Conservation (phyloP, 2,329 filamentous ascomycete genomes). For the Claviceps spartinae region DNA sequence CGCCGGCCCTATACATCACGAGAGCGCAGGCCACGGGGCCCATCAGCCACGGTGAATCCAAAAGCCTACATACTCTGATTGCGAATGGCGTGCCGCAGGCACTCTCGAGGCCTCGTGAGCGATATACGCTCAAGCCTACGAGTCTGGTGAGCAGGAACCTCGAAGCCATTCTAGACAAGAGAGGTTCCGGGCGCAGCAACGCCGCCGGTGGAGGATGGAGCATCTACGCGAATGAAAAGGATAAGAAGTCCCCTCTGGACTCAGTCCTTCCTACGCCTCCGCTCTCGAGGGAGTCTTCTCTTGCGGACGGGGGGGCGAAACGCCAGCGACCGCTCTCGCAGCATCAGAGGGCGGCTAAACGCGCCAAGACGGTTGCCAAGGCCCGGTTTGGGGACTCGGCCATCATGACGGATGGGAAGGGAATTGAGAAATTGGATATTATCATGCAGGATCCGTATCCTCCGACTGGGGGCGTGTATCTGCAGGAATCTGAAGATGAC, state of each 20-base stretch:
- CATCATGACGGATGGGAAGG: slow-evolving; percentile 40
- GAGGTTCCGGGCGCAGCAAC: slow-evolving; percentile 57
- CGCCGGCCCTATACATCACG: slow-evolving; percentile 59
- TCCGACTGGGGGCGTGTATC: slow-evolving; percentile 7
- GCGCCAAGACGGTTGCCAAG: slow-evolving; percentile 45
- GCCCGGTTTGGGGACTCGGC: slow-evolving; percentile 57
- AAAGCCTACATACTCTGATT: slow-evolving; percentile 55
- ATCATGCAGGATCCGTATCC: slow-evolving; percentile 45
- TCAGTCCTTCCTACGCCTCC: slow-evolving; percentile 33
- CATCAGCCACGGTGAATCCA: slow-evolving; percentile 35
- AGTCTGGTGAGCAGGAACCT: slow-evolving; percentile 60
- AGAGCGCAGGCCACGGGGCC: slow-evolving; percentile 32
- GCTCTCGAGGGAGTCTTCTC: slow-evolving; percentile 22
- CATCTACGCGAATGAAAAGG: slow-evolving; percentile 55
- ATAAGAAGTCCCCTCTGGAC: slow-evolving; percentile 41
- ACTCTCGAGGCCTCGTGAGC: slow-evolving; percentile 57
- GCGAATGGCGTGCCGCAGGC: slow-evolving; percentile 73
- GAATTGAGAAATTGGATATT: slow-evolving; percentile 48
- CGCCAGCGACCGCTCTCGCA: slow-evolving; percentile 13
- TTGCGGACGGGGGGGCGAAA: slow-evolving; percentile 16
- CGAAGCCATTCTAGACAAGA: slow-evolving; percentile 51
- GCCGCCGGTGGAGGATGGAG: slow-evolving; percentile 66
- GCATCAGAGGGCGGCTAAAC: slow-evolving; percentile 33
- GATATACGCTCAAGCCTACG: slow-evolving; percentile 56
- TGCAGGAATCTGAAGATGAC: slow-evolving; percentile 14